Conservation (phyloP, 1,139 yeast genomes). For the Arxiozyma telluris region DNA sequence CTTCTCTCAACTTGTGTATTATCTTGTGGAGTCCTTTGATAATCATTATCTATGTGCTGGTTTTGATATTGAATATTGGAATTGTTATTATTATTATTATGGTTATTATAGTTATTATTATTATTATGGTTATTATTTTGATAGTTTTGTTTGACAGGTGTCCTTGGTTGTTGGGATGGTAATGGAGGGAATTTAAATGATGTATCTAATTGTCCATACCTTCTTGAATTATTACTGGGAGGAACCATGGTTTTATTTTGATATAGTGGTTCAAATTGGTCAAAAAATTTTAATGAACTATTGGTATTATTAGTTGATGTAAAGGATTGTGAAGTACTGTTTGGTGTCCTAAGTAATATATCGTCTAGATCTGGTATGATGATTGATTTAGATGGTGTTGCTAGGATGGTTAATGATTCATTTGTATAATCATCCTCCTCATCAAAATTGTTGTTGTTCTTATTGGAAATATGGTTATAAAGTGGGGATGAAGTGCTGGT, state of each 20-base stretch:
- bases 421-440: background rate
- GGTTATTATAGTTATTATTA: background rate
- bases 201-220: constrained; percentile 9
- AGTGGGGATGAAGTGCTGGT: background rate
- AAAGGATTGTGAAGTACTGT: constrained; percentile 4
- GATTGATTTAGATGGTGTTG: constrained; percentile 25
- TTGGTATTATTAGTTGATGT: constrained; percentile 5
- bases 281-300: constrained; percentile 22
- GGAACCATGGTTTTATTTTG: background rate
- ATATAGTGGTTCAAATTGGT: constrained; percentile 13
- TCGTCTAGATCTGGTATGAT: constrained; percentile 22
- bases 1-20: constrained; percentile 16
- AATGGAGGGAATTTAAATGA: constrained; percentile 19
- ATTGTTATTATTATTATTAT: background rate
- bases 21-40: constrained; percentile 13
- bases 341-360: constrained; percentile 13
- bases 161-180: background rate
- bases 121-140: background rate
- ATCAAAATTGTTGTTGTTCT: background rate
- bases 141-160: background rate
- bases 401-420: constrained; percentile 18
- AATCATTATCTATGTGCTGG: constrained; percentile 9
- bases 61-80: background rate
- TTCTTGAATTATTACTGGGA: background rate
- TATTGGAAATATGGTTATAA: background rate